Percentiles rank a stretch among this genome's conserved stretches.
Conservation (phyloP, 1,139 yeast species). For the Yamadazyma sp. region DNA sequence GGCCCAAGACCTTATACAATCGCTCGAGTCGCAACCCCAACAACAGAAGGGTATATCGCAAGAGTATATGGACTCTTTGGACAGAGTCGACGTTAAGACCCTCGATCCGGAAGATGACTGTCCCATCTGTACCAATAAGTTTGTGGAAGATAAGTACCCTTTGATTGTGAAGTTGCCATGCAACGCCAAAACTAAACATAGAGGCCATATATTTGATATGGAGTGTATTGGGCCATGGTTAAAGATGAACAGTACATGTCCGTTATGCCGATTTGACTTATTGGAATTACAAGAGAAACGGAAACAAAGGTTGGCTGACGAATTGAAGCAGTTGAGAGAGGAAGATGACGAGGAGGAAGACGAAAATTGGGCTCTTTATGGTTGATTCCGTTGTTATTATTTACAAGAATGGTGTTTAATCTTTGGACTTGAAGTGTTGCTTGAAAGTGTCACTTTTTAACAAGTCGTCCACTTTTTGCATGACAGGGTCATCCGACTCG, state of each 20-base stretch:
- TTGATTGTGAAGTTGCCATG: conserved; percentile 82
- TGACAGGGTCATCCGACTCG: conserved; percentile 58
- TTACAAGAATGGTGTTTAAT: conserved; percentile 5
- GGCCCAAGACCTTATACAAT: conserved; percentile 28
- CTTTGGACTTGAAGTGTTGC: conserved; percentile 27
- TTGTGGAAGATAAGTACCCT: conserved; percentile 73
- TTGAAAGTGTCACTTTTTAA: conserved; percentile 59
- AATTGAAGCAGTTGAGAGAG: conserved; percentile 43
- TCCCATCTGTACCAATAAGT: conserved; percentile 80
- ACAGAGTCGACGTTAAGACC: conserved; percentile 56
- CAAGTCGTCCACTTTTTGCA: conserved; percentile 70
- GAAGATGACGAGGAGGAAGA: conserved; percentile 68
- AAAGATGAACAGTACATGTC: conserved; percentile 77
- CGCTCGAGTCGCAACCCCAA: conserved; percentile 19
- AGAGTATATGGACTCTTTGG: conserved; percentile 71
- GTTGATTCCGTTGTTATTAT: conserved; percentile 28
- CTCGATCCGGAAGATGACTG: conserved; percentile 62
- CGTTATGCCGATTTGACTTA: conserved; percentile 79
- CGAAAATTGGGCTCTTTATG: conserved; percentile 78
- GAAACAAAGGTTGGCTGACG: conserved; percentile 42
- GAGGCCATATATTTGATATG: conserved; percentile 74
- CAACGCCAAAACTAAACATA: conserved; percentile 26
- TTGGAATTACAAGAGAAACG: conserved; percentile 40
- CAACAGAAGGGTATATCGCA: conserved; percentile 59
- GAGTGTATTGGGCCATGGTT: conserved; percentile 94